These are phyloP conservation scores for Leptoxyphium fumago DNA, from an alignment of 2,329 filamentous ascomycete genomes.

Conservation along the genomic window DNA sequence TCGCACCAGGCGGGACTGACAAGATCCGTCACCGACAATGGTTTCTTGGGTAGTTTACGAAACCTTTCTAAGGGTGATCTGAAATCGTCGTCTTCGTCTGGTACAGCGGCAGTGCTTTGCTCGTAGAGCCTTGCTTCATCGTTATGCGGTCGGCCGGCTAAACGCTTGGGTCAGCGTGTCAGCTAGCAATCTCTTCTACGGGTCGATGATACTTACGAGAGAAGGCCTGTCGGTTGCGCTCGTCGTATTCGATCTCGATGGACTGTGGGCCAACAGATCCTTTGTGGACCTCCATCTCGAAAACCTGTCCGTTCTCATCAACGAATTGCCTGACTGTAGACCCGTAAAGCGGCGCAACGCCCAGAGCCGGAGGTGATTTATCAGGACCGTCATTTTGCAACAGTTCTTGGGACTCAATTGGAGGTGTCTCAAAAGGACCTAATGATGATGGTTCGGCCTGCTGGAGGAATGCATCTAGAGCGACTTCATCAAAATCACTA, in stretches of 20 bases:
- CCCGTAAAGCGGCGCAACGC: not conserved
- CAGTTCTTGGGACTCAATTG: not conserved
- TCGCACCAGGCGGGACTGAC: conserved; percentile 91
- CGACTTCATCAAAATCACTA: conserved; percentile 45
- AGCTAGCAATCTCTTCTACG: conserved; percentile 10
- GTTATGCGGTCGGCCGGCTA: conserved; percentile 17
- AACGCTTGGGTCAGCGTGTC: conserved; percentile 24
- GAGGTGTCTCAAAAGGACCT: conserved; percentile 12
- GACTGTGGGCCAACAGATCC: conserved; percentile 11
- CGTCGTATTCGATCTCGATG: conserved; percentile 30
- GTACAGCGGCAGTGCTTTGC: not conserved
- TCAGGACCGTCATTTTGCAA: not conserved
- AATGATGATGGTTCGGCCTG: conserved; percentile 22
- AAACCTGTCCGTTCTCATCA: conserved; percentile 5
- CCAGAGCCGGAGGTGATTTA: not conserved
- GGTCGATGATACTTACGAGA: conserved; percentile 11
- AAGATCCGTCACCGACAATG: conserved; percentile 76
- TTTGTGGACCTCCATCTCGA: conserved; percentile 5
- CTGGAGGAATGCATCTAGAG: conserved; percentile 37
- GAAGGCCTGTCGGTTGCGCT: conserved; percentile 21
- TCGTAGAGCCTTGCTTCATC: not conserved
- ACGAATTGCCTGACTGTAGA: conserved; percentile 1
- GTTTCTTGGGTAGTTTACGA: conserved; percentile 59
- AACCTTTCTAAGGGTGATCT: conserved; percentile 62
- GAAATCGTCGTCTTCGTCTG: conserved; percentile 21